These are phyloP conservation scores for Cytauxzoon felis DNA, from an alignment of 169 alveolate genomes.

Conservation along the genomic window DNA sequence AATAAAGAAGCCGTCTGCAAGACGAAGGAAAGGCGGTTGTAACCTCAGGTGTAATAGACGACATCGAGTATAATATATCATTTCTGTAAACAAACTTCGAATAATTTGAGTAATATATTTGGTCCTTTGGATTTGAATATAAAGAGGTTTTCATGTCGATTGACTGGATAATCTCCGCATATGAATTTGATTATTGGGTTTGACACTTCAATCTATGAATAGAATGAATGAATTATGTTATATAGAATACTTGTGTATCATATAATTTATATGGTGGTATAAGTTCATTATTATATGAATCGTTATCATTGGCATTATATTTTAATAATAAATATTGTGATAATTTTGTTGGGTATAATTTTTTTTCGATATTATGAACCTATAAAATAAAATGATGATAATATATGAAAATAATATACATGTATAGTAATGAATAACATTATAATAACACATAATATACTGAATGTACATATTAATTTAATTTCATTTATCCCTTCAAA, in stretches of 20 bases:
- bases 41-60: too few relatives aligned
- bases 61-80: too few relatives aligned
- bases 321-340: constrained; percentile 44
- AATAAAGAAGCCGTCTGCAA: too few relatives aligned
- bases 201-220: constrained; percentile 1
- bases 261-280: constrained; percentile 40
- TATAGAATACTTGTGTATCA: not conserved
- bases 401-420: not conserved
- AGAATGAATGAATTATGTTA: too few relatives aligned
- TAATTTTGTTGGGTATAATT: constrained; percentile 36
- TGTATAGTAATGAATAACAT: not conserved
- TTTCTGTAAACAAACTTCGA: constrained; percentile 18
- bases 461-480: constrained; percentile 46
- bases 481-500: constrained; percentile 66
- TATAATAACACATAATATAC: constrained; percentile 38
- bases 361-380: constrained; percentile 23
- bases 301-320: constrained; percentile 29
- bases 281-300: not conserved
- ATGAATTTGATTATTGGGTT: constrained; percentile 27
- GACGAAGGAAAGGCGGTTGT: too few relatives aligned
- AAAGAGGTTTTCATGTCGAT: constrained; percentile 79
- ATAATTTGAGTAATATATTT: constrained; percentile 11
- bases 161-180: constrained; percentile 69
- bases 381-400: not conserved
- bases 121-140: constrained; percentile 80